Conservation (phyloP, 495 filamentous ascomycete species). For the Schizothecium vesticola region DNA sequence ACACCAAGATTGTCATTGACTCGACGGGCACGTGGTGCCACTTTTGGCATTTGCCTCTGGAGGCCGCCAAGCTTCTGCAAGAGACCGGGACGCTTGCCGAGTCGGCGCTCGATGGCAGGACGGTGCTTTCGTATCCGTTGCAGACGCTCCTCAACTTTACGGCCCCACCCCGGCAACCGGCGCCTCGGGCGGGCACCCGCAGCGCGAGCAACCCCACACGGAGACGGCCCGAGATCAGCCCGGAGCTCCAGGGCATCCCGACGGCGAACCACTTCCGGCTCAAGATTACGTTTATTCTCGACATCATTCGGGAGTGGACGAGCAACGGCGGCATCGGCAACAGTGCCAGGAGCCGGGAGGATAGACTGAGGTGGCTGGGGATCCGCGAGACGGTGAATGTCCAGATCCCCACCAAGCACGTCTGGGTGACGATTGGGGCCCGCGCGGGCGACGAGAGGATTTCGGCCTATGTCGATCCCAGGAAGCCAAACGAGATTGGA, state of each 20-base stretch:
- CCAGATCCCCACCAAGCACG: conserved; percentile 58
- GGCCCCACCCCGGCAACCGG: conserved; percentile 29
- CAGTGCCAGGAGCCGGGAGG: conserved; percentile 43
- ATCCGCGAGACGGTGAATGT: conserved; percentile 56
- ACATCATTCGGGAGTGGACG: conserved; percentile 69
- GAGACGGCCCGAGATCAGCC: conserved; percentile 51
- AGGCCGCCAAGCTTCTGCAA: conserved; percentile 58
- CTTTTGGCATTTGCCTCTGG: conserved; percentile 74
- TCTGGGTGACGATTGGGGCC: conserved; percentile 80
- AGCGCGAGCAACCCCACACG: conserved; percentile 33
- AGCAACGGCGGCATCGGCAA: conserved; percentile 63
- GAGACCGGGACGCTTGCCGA: conserved; percentile 59
- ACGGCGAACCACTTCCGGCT: conserved; percentile 72
- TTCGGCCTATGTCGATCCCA: conserved; percentile 48
- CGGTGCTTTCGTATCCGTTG: conserved; percentile 56
- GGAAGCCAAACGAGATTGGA: conserved; percentile 40
- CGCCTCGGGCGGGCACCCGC: conserved; percentile 41
- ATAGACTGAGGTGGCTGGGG: conserved; percentile 62
- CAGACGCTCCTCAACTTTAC: conserved; percentile 54
- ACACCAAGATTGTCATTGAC: conserved; percentile 86
- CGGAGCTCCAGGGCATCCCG: conserved; percentile 55
- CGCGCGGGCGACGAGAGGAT: conserved; percentile 61
- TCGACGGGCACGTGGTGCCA: conserved; percentile 70
- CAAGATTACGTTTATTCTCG: conserved; percentile 71
- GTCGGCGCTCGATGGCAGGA: conserved; percentile 56